Conservation (phyloP, 306 rosid genomes). For the Chamaecrista fasciculata region DNA sequence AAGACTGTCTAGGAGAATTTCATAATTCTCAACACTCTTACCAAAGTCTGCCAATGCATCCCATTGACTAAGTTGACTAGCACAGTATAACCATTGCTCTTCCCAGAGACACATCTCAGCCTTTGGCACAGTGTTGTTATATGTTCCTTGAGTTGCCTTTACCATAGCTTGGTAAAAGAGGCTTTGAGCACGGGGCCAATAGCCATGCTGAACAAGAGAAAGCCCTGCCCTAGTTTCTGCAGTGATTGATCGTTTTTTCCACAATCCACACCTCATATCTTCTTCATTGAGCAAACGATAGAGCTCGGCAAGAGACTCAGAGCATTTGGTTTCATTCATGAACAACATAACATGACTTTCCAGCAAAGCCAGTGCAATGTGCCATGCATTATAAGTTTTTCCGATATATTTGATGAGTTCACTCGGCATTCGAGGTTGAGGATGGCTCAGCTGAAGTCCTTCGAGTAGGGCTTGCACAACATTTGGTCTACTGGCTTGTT, state of each 20-base stretch:
- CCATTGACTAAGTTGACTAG: constrained; percentile 97
- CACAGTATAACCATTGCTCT: constrained; percentile 96
- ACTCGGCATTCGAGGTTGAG: constrained; percentile 99
- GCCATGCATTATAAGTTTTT: constrained; percentile 98
- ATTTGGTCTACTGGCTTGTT: constrained; percentile 90
- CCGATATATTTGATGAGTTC: constrained; percentile 98
- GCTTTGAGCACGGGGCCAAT: constrained; percentile 99
- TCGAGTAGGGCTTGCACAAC: constrained; percentile 98
- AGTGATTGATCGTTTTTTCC: constrained; percentile 89
- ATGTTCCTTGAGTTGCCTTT: constrained; percentile 98
- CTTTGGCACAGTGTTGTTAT: constrained; percentile 89
- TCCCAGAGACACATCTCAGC: constrained; percentile 99
- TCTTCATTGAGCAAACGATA: constrained; percentile 97
- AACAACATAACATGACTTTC: constrained; percentile 97
- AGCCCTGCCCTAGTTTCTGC: constrained; percentile 98
- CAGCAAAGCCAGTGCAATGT: constrained; percentile 86
- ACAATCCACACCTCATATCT: constrained; percentile 97
- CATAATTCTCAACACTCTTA: constrained; percentile 92
- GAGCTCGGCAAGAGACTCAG: constrained; percentile 95
- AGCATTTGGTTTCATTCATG: constrained; percentile 82
- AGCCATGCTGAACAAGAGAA: constrained; percentile 98
- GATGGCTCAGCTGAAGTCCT: constrained; percentile 99
- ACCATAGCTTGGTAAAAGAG: constrained; percentile 99
- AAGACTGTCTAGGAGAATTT: constrained; percentile 87
- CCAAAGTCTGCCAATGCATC: constrained; percentile 94